These are phyloP conservation scores for Syzygium aromaticum DNA, from an alignment of 345 rosid species.

Conservation along the genomic window DNA sequence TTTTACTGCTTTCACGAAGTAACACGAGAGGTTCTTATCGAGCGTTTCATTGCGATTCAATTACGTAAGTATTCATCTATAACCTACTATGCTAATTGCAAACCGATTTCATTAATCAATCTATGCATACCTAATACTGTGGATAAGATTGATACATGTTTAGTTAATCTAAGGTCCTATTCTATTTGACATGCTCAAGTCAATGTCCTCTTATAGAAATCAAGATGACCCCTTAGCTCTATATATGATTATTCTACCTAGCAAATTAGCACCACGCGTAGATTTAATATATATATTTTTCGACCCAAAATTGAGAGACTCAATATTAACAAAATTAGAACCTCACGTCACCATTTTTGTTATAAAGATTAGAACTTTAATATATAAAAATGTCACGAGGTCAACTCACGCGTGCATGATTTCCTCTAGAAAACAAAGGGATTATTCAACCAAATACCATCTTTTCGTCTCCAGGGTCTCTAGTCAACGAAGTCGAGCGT, in stretches of 20 bases:
- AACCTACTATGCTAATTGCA: fast-evolving
- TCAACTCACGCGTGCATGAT: neutral
- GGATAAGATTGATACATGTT: neutral
- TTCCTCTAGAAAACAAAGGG: neutral
- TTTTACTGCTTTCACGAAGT: neutral
- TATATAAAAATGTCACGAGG: neutral
- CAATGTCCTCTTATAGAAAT: neutral
- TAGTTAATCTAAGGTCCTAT: neutral
- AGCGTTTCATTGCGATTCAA: fast-evolving
- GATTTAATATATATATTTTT: neutral
- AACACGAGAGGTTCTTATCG: too few relatives aligned
- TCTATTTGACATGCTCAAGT: neutral
- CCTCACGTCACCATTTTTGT: neutral
- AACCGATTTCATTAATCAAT: neutral
- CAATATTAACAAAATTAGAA: neutral
- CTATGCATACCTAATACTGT: neutral
- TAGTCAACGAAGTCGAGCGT: neutral
- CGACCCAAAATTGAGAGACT: too few relatives aligned
- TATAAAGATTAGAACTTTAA: neutral
- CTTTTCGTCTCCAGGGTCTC: neutral
- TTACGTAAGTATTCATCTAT: neutral
- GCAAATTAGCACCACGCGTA: neutral
- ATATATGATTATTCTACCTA: neutral
- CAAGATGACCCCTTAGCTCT: neutral
- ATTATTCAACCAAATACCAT: neutral